Conservation (phyloP, 805 yeast genomes). For the Saccharomyces kudriavzevii region DNA sequence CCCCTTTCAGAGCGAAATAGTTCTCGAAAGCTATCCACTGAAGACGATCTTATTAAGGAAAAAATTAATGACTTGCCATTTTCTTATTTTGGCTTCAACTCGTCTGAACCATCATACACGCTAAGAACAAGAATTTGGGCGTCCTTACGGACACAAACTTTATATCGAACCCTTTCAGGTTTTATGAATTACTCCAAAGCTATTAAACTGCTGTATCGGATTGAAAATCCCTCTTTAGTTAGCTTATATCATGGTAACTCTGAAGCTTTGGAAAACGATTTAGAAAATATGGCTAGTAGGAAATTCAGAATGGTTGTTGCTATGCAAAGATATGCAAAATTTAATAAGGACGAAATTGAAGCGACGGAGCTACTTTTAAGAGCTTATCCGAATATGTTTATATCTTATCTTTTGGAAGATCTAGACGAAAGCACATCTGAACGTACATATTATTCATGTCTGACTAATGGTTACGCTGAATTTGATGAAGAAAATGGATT, state of each 20-base stretch:
- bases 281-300: slow-evolving; percentile 65
- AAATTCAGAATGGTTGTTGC: slow-evolving; percentile 77
- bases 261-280: slow-evolving; percentile 53
- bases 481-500: slow-evolving; percentile 48
- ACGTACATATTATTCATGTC: slow-evolving; percentile 49
- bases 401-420: slow-evolving; percentile 49
- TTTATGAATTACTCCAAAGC: slow-evolving; percentile 75
- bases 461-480: slow-evolving; percentile 54
- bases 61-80: slow-evolving; percentile 58
- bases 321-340: slow-evolving; percentile 74
- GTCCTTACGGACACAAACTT: slow-evolving; percentile 72
- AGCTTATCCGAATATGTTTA: slow-evolving; percentile 60
- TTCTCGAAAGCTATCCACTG: not conserved
- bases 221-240: slow-evolving; percentile 53
- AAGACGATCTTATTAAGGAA: slow-evolving; percentile 28
- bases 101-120: slow-evolving; percentile 53
- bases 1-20: not conserved
- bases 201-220: slow-evolving; percentile 54
- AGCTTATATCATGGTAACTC: slow-evolving; percentile 39
- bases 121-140: slow-evolving; percentile 83
- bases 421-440: slow-evolving; percentile 20
- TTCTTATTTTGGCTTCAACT: slow-evolving; percentile 64
- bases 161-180: slow-evolving; percentile 77
- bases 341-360: slow-evolving; percentile 55
- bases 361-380: slow-evolving; percentile 60